Evolutionary conservation across 805 yeast species (phyloP), one percentile per base, ranked within the genome.

Genomic region (Komagataella phaffii): DNA sequence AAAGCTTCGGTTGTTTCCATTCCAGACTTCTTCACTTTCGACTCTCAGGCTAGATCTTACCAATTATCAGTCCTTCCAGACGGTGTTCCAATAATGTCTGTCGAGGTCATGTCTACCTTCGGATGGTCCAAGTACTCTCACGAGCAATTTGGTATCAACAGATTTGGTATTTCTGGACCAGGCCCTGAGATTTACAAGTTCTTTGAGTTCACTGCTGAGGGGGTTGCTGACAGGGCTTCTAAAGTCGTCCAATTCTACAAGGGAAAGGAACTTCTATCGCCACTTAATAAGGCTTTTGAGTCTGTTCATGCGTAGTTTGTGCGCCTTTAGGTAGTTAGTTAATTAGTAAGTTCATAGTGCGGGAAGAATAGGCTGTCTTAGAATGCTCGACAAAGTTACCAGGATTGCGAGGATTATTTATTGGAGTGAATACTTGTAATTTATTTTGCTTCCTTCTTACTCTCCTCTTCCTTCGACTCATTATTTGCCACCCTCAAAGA

Each of bases 101-200:
- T 91, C 58, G 99, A 93, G 80, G 98, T 89, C 51, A 76, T 88
- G 81, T 71, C 95, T 53, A 81, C 96, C 51, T 74, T 78, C 61
- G 96, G 96, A 53, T 93, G 99, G 99, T 75, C 83, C 62, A 86
- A 83, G 72, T 93, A 89, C 77, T 80, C 97, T 54, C 99, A 93
- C 75, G 95, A 86, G 76, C 95, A 89, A 71, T 88, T 91, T 64
- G 96, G 97, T 73, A 77, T 93, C 65, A 81, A 88, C 80, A 81
- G 88, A 75, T 93, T 93, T 67, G 99, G 99, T 79, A 93, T 90
- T 56, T 89, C 97, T 55, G 99, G 96, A 68, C 85, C 87, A 69
- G 93, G 84, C 65, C 70, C 72, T 53, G 88, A 85, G 57, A 78
- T 91, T 56, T 93, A 82, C 83, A 80, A 87, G 71, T 73, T 64